Percentiles rank a stretch among this genome's conserved stretches.
phyloP scores from a whole-genome alignment of 2,329 filamentous ascomycete genomes.

The Cephalotrichum gorgonifer region DNA sequence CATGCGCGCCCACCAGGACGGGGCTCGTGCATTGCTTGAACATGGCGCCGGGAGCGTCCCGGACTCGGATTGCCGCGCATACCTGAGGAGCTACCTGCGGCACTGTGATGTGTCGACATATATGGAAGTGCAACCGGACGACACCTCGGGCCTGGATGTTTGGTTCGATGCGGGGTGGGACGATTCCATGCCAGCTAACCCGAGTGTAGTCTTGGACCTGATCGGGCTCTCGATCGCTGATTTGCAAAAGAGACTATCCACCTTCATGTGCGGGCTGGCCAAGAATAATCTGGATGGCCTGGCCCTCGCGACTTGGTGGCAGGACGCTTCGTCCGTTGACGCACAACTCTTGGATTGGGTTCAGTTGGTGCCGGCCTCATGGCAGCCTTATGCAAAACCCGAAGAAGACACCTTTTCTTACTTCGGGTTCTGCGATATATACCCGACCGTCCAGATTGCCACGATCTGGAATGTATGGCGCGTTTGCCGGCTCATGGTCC shows the following conservation, averaged over 20 bases:
- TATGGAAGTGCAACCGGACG: slow-evolving; percentile 7
- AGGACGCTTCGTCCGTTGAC: slow-evolving; percentile 7
- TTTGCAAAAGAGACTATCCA: slow-evolving; percentile 6
- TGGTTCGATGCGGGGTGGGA: slow-evolving; percentile 9
- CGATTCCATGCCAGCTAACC: slow-evolving; percentile 8
- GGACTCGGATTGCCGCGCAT: slow-evolving; percentile 7
- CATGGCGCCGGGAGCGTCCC: slow-evolving; percentile 4
- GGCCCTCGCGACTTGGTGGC: slow-evolving; percentile 6
- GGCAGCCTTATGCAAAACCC: slow-evolving; percentile 7
- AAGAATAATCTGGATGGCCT: slow-evolving; percentile 3
- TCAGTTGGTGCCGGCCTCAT: slow-evolving; percentile 8
- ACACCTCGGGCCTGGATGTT: slow-evolving; percentile 7
- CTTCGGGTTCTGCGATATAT: slow-evolving; percentile 9
- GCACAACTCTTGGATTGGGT: slow-evolving; percentile 9
- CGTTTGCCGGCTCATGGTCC: slow-evolving; percentile 8
- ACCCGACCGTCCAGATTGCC: slow-evolving; percentile 11
- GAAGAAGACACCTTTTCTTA: slow-evolving; percentile 6
- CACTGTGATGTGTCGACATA: slow-evolving; percentile 10
- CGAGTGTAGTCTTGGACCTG: slow-evolving; percentile 9
- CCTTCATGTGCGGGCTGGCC: slow-evolving; percentile 1
- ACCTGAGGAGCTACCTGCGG: slow-evolving; percentile 8
- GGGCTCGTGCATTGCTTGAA: slow-evolving; percentile 9
- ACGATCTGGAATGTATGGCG: slow-evolving; percentile 12
- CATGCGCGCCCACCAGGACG: slow-evolving; percentile 9
- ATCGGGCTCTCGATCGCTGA: slow-evolving; percentile 10